phyloP scores from a whole-genome alignment of 768 basidiomycete species.

The Suillus alpinus region DNA sequence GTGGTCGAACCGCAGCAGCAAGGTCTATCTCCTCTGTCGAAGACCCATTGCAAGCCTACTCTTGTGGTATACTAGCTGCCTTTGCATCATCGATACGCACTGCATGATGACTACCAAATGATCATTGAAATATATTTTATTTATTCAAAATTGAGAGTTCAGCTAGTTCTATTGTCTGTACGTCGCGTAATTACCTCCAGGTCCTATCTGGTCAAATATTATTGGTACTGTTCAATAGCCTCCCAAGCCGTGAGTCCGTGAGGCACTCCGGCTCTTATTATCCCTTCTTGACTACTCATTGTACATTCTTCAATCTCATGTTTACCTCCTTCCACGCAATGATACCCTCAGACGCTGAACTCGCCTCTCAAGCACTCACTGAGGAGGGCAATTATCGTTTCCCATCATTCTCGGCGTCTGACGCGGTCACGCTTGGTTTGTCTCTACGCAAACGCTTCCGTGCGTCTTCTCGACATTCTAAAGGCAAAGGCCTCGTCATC shows the following conservation, averaged over 20 bases:
- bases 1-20: neutral
- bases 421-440: conserved; percentile 77
- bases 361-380: conserved; percentile 65
- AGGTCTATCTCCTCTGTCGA: neutral
- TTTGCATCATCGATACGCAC: neutral
- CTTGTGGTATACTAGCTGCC: neutral
- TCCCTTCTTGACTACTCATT: neutral
- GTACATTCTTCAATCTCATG: conserved; percentile 35
- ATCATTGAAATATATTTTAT: neutral
- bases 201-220: neutral
- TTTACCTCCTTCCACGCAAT: conserved; percentile 63
- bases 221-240: neutral
- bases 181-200: neutral
- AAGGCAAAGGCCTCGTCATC: conserved; percentile 79
- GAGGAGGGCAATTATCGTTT: conserved; percentile 75
- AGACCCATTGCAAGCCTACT: neutral
- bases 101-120: too few species aligned
- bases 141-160: neutral
- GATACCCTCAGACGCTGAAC: conserved; percentile 67
- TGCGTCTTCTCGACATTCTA: conserved; percentile 62
- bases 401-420: conserved; percentile 67
- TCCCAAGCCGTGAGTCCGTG: neutral
- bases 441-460: conserved; percentile 85
- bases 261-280: neutral
- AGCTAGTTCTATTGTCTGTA: neutral